Conservation (phyloP, 2,329 filamentous ascomycete species). For the Gnomoniopsis sp. region DNA sequence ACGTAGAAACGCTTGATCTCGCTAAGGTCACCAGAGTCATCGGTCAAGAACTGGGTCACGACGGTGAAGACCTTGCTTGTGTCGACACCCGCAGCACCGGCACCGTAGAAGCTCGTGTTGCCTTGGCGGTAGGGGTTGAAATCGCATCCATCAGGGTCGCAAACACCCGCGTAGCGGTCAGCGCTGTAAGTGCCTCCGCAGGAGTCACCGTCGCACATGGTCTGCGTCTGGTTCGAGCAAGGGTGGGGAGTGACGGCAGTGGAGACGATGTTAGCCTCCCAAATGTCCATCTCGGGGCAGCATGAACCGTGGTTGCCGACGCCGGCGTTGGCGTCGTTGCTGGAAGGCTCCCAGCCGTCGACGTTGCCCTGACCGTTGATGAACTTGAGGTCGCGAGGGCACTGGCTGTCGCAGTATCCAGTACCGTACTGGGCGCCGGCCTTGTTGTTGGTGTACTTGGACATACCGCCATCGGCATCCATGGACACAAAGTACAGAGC, state of each 20-base stretch:
- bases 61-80: constrained; percentile 57
- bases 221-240: constrained; percentile 46
- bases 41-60: constrained; percentile 53
- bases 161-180: constrained; percentile 55
- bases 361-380: constrained; percentile 51
- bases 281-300: constrained; percentile 53
- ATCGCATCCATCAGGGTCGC: constrained; percentile 64
- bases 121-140: constrained; percentile 67
- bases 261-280: constrained; percentile 31
- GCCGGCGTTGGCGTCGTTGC: constrained; percentile 46
- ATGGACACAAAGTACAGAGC: constrained; percentile 65
- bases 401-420: constrained; percentile 54
- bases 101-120: constrained; percentile 57
- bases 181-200: constrained; percentile 47
- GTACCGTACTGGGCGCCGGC: constrained; percentile 59
- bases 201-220: constrained; percentile 41
- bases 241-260: constrained; percentile 51
- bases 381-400: constrained; percentile 54
- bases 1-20: constrained; percentile 59
- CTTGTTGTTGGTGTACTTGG: constrained; percentile 48
- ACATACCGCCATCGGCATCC: constrained; percentile 54
- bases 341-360: constrained; percentile 41
- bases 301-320: constrained; percentile 42
- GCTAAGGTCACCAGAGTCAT: constrained; percentile 31
- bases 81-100: constrained; percentile 49